Conservation (phyloP, 73 alveolate genomes). For the Uronychia binucleata region DNA sequence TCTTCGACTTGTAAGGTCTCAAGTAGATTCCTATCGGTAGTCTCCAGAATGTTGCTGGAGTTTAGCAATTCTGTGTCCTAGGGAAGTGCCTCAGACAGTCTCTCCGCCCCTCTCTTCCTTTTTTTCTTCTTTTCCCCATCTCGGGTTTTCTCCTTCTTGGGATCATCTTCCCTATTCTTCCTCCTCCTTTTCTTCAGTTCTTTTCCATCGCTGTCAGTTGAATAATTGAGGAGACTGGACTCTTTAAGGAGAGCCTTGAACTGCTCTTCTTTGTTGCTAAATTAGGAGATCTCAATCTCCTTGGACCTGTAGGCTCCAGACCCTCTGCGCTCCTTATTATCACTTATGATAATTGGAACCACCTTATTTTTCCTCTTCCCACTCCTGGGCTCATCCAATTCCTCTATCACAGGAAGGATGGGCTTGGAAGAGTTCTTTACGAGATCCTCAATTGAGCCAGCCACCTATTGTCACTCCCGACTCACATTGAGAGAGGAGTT, state of each 20-base stretch:
- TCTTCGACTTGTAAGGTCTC: no score
- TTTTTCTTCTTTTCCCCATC: not conserved
- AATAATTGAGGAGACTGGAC: not conserved
- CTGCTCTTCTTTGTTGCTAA: not conserved
- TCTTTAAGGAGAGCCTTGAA: not conserved
- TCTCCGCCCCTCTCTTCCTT: not conserved
- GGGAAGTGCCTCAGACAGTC: not conserved
- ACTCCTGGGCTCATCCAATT: not conserved
- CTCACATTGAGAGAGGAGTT: not conserved
- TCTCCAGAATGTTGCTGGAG: no score
- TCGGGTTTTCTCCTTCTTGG: not conserved
- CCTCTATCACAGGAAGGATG: not conserved
- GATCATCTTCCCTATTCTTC: not conserved
- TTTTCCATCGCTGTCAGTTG: not conserved
- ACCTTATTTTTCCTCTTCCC: not conserved
- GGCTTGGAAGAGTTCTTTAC: not conserved
- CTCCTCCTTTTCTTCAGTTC: not conserved
- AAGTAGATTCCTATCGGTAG: no score
- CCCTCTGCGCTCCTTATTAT: not conserved
- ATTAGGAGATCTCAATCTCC: not conserved
- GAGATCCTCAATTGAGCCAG: not conserved
- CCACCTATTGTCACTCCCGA: not conserved
- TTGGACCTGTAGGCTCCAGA: not conserved
- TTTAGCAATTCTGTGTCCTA: no score
- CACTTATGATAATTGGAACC: not conserved